Evolutionary conservation across 1,284 basidiomycete genomes (phyloP), one percentile per base, ranked within the genome.

Genomic region (Austroboletus sp.): DNA sequence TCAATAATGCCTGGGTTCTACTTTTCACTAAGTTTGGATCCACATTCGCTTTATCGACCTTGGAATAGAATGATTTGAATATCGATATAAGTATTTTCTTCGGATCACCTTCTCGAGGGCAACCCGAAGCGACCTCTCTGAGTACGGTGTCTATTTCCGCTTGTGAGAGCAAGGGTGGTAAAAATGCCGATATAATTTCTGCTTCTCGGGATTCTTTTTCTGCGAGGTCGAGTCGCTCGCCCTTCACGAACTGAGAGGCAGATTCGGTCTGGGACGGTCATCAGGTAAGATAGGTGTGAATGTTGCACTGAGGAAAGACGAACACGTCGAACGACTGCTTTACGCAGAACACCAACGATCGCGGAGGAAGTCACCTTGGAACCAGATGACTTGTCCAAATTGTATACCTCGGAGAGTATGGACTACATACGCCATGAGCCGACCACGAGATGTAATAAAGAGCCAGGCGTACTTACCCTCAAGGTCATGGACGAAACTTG

Each of bases 401-500:
- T 70, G 54, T 85, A 79, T 2, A 87, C 71, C 50, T 87, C 83
- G 6, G 83, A 72, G 9, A 85, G 69, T 29, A 83, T 72, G 15
- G 81, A 80, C 82, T 85, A 47, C 13, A 34, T 17, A 21, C 23
- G n/a, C 21, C 3, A 27, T 2, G 35, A 37, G 41, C 19, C 11
- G 27, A 35, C 25, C 36, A 25, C 21, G 11, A 33, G 38, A 35
- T 13, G 19, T 21, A 2, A 4, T n/a, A 25, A 2, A 26, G 16
- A 31, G 12, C 10, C 10, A 42, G 27, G 9, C 8, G 23, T 25
- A 25, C 77, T 49, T 55, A 85, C 82, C 41, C 82, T 78, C 51
- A 85, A 68, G 15, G 75, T 75, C 37, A 70, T 80, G 12, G 82
- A 79, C 42, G 74, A 68, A 27, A 70, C 54, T 16, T 69, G 61